These are phyloP conservation scores for Fusarium avenaceum DNA, from an alignment of 2,329 filamentous ascomycete species.

Conservation along the genomic window DNA sequence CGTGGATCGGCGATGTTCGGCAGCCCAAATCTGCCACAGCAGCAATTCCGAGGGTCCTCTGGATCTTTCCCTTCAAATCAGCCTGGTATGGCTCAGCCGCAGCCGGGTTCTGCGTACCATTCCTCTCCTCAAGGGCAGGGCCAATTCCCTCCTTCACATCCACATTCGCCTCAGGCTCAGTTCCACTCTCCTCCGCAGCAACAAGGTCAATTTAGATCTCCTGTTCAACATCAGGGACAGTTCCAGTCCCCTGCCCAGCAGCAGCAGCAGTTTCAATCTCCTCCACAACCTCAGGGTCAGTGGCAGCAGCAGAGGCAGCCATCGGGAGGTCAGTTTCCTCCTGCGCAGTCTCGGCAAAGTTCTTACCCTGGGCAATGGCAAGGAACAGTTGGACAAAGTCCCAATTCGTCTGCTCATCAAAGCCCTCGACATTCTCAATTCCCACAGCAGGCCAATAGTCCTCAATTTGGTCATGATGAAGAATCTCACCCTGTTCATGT, in stretches of 20 bases:
- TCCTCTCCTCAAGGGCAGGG: constrained; percentile 13
- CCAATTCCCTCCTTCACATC: constrained; percentile 12
- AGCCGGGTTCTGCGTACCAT: constrained; percentile 22
- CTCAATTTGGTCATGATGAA: constrained; percentile 20
- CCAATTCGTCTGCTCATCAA: constrained; percentile 37
- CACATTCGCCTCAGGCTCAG: constrained; percentile 4
- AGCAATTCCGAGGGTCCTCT: constrained; percentile 29
- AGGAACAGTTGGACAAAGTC: constrained; percentile 49
- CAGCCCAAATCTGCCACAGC: constrained; percentile 34
- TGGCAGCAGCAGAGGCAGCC: constrained; percentile 33
- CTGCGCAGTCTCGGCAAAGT: constrained; percentile 56
- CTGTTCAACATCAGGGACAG: constrained; percentile 17
- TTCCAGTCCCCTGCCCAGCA: constrained; percentile 15
- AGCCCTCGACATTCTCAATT: constrained; percentile 27
- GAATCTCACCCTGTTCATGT: constrained; percentile 35
- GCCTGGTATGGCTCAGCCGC: constrained; percentile 25
- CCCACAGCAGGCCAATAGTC: constrained; percentile 22
- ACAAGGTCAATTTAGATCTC: constrained; percentile 15
- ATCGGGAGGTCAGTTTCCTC: constrained; percentile 53
- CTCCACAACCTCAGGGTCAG: constrained; percentile 24
- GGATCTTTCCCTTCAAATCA: constrained; percentile 12
- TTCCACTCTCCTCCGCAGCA: constrained; percentile 17
- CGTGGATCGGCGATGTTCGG: constrained; percentile 39
- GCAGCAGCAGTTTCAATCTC: constrained; percentile 29
- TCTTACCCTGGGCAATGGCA: constrained; percentile 57